Conservation (phyloP, 1,284 basidiomycete species). For the Wallemia ichthyophaga region DNA sequence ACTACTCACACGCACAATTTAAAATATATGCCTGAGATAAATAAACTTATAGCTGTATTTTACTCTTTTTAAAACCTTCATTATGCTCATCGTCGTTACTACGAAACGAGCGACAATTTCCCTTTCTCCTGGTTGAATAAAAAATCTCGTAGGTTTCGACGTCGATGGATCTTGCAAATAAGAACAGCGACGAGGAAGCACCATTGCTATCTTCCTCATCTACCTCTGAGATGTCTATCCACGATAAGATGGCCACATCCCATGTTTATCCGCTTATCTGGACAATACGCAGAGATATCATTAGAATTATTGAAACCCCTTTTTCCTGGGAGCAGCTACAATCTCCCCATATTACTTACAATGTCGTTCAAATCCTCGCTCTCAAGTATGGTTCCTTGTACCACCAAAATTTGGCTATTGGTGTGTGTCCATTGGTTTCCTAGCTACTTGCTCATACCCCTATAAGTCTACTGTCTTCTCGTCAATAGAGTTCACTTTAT, state of each 20-base stretch:
- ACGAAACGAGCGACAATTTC: background rate
- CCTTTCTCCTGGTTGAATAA: background rate
- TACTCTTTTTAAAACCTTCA: too few relatives aligned
- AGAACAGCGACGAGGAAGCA: background rate
- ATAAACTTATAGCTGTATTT: background rate
- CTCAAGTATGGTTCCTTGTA: background rate
- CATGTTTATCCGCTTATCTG: background rate
- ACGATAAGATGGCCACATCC: background rate
- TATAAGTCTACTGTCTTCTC: background rate
- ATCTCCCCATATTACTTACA: background rate
- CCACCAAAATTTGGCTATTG: background rate
- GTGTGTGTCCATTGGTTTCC: background rate
- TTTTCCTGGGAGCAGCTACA: background rate
- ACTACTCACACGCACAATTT: background rate
- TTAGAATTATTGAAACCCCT: background rate
- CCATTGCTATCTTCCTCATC: background rate
- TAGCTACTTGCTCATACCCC: background rate
- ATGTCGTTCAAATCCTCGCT: background rate
- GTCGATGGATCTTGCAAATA: background rate
- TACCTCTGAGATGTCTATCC: background rate
- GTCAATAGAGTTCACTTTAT: conserved; percentile 1
- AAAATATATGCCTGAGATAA: background rate
- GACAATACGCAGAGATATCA: background rate
- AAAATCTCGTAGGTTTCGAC: background rate
- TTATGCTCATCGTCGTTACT: too few relatives aligned